Percentiles rank a stretch among this genome's conserved stretches.
phyloP scores from a whole-genome alignment of 2,329 filamentous ascomycete genomes.

The Tolypocladium cylindrosporum region DNA sequence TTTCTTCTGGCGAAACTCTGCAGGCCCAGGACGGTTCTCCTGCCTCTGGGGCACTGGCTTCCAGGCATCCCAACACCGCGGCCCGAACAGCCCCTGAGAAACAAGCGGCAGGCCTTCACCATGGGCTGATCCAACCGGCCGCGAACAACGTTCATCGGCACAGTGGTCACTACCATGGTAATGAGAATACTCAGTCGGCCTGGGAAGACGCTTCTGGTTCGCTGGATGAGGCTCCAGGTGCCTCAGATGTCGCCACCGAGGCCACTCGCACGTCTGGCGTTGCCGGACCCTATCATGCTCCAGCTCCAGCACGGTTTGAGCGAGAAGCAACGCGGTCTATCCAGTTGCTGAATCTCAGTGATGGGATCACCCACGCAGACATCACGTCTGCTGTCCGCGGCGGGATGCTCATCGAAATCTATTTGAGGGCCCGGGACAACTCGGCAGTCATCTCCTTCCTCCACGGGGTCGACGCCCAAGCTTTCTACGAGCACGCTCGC shows the following conservation, averaged over 20 bases:
- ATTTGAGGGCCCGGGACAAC: constrained; percentile 47
- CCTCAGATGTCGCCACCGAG: neutral
- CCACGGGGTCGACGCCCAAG: constrained; percentile 47
- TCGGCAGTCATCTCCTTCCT: constrained; percentile 62
- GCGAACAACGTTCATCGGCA: no score
- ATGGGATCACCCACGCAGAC: constrained; percentile 54
- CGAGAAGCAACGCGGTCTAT: constrained; percentile 45
- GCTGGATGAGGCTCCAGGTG: no score
- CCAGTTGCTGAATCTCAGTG: constrained; percentile 50
- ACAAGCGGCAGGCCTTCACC: no score
- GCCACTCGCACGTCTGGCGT: neutral
- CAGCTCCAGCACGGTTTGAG: constrained; percentile 11
- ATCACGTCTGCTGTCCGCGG: constrained; percentile 56
- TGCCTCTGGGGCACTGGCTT: no score
- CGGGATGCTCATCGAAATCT: constrained; percentile 60
- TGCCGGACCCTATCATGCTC: no score
- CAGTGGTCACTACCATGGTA: no score
- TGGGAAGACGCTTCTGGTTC: no score
- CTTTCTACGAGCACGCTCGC: constrained; percentile 56
- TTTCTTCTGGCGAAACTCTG: neutral
- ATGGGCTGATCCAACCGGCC: no score
- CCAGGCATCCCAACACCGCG: no score
- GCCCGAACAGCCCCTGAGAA: no score
- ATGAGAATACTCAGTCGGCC: no score
- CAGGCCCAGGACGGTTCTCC: no score